Base-by-base conservation (phyloP, 73 alveolate genomes). In the Stentor coeruleus region DNA sequence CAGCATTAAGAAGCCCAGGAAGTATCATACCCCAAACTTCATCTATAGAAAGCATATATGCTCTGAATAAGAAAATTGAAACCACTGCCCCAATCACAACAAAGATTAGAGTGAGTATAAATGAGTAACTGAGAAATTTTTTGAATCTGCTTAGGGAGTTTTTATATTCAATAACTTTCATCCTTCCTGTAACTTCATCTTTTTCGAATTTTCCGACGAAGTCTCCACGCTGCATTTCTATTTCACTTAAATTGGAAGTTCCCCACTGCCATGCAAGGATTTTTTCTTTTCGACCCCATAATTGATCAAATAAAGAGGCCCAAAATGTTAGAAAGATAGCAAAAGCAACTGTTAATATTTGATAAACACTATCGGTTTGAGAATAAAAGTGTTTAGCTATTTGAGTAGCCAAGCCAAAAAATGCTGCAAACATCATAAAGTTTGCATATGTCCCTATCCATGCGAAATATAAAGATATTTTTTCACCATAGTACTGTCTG, bases 261-360 rank as follows among this genome's bases (percentile, higher is more conserved):
- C 91, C 91, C 91, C 91, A 85, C 3, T 58, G 30, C 39, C 82
- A 83, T 26, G 82, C 58, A 30, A n/a, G 60, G 28, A 28, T 3
- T 31, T 35, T 59, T 60, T 85, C 86, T 28, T 35, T 38, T 28
- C 87, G 40, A 3, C 58, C 66, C 91, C 91, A 85, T 26, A 42
- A 28, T 35, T 85, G 83, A 37, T 37, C 76, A 59, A 80, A 85
- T 31, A 59, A 15, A 3, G 87, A 37, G 11, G 87, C 58, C 87
- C 91, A 85, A 49, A 85, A n/a, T 3, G 72, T 33, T 15, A 55
- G 57, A 39, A 59, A 3, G 15, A 85, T 33, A 30, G 77, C 59
- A 59, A 55, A 85, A 0, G 72, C 33, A 6, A 75, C 38, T 0
- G 20, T 38, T 20, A 37, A 40, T 26, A 31, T 38, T n/a, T n/a